Evolutionary conservation across 2,329 filamentous ascomycete genomes (phyloP), one percentile per base, ranked within the genome.

Genomic region (Chaetomium globosum): DNA sequence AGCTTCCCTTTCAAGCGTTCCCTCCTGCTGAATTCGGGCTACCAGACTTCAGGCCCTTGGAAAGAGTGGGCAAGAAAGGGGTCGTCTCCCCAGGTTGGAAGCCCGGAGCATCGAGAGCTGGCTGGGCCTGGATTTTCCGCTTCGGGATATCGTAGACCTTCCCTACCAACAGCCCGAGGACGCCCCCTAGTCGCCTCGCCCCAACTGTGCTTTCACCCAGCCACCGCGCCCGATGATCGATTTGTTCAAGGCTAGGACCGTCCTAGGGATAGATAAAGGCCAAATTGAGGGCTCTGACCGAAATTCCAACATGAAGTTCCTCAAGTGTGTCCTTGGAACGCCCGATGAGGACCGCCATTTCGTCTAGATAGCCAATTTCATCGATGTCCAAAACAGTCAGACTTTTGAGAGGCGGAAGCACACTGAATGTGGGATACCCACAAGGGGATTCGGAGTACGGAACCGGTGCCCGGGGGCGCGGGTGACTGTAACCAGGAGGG

Each of bases 351-450:
- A 91, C 81, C 61, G 89, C 89, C 85, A 95, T 89, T 77, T 95
- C 92, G 73, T 94, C 91, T 46, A 94, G 78, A 74, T 95, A 95
- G 31, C 88, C 84, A n/a, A 92, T 77, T 73, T 94, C 90, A 72
- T 95, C 92, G 66, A 95, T 90, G 71, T 95, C 89, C 51, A 95
- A 80, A 1, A 93, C 91, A 59, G 85, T 90, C 65, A 95, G 76
- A 70, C 88, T 92, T 75, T 87, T 90, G 60, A 95, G 77, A 0
- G 90, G 83, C 10, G 91, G 90, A 8, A 96, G 80, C 10, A 91
- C 85, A 53, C 90, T 94, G 71, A 95, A 90, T 1, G 89, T 92
- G 0, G 91, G 91, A 70, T 90, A 89, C 76, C 94, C 90, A 30
- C 92, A 88, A 61, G 84, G 82, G 70, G 81, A 82, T 63, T 85